Base-by-base conservation (phyloP, 257 asterid species). In the Salvia miltiorrhiza region DNA sequence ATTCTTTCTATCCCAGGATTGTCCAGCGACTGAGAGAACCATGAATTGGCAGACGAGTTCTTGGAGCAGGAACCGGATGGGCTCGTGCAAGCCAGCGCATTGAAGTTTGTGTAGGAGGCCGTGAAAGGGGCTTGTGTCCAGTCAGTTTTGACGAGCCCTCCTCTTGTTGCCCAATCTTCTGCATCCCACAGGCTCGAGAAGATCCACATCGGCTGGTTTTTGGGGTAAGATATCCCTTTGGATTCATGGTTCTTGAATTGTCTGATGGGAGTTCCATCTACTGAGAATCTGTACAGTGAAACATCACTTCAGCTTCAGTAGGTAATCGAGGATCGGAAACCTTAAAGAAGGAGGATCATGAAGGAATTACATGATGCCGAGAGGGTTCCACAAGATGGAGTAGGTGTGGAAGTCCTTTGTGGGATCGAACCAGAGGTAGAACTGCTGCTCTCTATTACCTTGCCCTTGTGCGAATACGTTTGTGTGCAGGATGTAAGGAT, bases 81-180 rank as follows among this genome's bases (percentile, higher is more conserved):
- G 11, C 50, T 40, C 40, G 62, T 54, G 57, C 86, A 81, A 17
- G 70, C 67, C 11, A 76, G 80, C 10, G 80, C 86, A 19, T 76
- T 84, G 79, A 78, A 86, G 73, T 76, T 78, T 5, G 63, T 65
- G 75, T 64, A 86, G n/a, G 88, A 79, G 35, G 92, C 92, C 13
- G 76, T 72, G 76, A 86, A 86, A 9, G 93, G 93, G 21, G 93
- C 90, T 57, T 80, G 68, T 2, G 73, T 44, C 93, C 93, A 86
- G 69, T 86, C 88, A 6, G 89, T 86, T 70, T 80, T 84, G 7
- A 86, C 83, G 1, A 81, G 89, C 4, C 92, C 92, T 2, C 92
- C 93, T 73, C 93, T 76, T 32, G 90, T 86, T 3, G 92, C 92
- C 92, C 92, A 86, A 4, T 84, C 87, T 2, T 86, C 88, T 24